phyloP scores from a whole-genome alignment of 2,329 filamentous ascomycete species.

The Cladosporium sp. region DNA sequence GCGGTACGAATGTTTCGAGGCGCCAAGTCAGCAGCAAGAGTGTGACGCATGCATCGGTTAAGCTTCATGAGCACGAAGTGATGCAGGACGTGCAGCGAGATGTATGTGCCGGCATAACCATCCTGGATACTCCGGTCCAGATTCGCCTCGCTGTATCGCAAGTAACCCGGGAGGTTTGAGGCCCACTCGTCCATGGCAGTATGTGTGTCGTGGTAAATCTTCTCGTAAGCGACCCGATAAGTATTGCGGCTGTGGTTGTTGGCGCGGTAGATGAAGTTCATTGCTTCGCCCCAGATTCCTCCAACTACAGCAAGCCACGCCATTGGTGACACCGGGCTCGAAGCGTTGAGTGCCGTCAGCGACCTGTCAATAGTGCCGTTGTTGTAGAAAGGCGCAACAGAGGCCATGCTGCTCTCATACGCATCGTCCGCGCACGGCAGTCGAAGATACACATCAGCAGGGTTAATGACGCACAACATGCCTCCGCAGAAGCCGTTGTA shows the following conservation, averaged over 20 bases:
- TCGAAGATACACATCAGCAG: slow-evolving; percentile 66
- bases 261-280: slow-evolving; percentile 59
- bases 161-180: slow-evolving; percentile 54
- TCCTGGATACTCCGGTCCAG: slow-evolving; percentile 56
- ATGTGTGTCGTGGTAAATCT: slow-evolving; percentile 55
- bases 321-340: slow-evolving; percentile 52
- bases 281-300: slow-evolving; percentile 66
- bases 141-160: slow-evolving; percentile 58
- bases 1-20: slow-evolving; percentile 51
- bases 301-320: slow-evolving; percentile 63
- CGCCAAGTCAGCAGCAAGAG: slow-evolving; percentile 45
- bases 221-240: slow-evolving; percentile 50
- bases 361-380: slow-evolving; percentile 47
- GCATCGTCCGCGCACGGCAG: slow-evolving; percentile 62
- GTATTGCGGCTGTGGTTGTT: slow-evolving; percentile 45
- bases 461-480: slow-evolving; percentile 55
- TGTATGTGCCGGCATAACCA: slow-evolving; percentile 59
- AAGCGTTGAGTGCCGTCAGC: slow-evolving; percentile 35
- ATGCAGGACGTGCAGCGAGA: slow-evolving; percentile 68
- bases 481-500: slow-evolving; percentile 60
- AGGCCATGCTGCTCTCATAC: slow-evolving; percentile 62
- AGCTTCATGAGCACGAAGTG: slow-evolving; percentile 64
- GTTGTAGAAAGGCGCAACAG: slow-evolving; percentile 62
- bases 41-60: slow-evolving; percentile 59
- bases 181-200: slow-evolving; percentile 61